Percentiles rank a stretch among this genome's conserved stretches.
phyloP scores from a whole-genome alignment of 495 filamentous ascomycete genomes.

The Bombardia bombarda region DNA sequence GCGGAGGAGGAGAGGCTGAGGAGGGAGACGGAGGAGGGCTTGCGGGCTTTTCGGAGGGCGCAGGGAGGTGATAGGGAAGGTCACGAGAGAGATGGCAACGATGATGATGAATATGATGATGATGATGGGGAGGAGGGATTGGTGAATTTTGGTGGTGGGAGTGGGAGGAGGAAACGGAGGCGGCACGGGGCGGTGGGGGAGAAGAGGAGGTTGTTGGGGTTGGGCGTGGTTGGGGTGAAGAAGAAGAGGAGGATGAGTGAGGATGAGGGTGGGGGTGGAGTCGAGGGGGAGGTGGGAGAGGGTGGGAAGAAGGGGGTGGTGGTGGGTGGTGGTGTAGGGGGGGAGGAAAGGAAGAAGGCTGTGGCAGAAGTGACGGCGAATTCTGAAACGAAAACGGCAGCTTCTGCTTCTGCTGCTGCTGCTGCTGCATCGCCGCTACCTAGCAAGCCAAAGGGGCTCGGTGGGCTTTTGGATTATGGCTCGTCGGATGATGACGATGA shows the following conservation, averaged over 20 bases:
- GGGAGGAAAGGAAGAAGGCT: slow-evolving; percentile 4
- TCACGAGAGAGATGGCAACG: no score
- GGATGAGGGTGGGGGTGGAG: slow-evolving; percentile 5
- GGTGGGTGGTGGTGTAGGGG: slow-evolving; percentile 1
- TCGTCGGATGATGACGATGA: slow-evolving; percentile 23
- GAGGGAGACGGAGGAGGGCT: slow-evolving; percentile 64
- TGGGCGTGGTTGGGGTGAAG: slow-evolving; percentile 7
- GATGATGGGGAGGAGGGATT: slow-evolving; percentile 2
- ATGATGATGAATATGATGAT: slow-evolving; percentile 10
- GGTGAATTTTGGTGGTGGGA: neutral
- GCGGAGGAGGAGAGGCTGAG: slow-evolving; percentile 66
- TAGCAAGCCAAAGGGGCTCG: neutral
- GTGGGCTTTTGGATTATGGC: slow-evolving; percentile 21
- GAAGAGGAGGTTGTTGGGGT: neutral
- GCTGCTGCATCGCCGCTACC: neutral
- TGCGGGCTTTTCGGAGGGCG: slow-evolving; percentile 61
- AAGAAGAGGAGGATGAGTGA: slow-evolving; percentile 11
- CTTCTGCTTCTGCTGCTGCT: no score
- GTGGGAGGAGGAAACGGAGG: slow-evolving; percentile 5
- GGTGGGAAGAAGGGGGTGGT: slow-evolving; percentile 11
- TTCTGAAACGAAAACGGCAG: neutral
- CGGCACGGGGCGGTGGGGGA: slow-evolving; percentile 3
- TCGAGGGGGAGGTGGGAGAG: slow-evolving; percentile 1
- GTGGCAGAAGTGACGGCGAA: neutral
- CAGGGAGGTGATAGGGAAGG: no score